Base-by-base conservation (phyloP, 495 filamentous ascomycete species). In the Aspergillus sparsus region DNA sequence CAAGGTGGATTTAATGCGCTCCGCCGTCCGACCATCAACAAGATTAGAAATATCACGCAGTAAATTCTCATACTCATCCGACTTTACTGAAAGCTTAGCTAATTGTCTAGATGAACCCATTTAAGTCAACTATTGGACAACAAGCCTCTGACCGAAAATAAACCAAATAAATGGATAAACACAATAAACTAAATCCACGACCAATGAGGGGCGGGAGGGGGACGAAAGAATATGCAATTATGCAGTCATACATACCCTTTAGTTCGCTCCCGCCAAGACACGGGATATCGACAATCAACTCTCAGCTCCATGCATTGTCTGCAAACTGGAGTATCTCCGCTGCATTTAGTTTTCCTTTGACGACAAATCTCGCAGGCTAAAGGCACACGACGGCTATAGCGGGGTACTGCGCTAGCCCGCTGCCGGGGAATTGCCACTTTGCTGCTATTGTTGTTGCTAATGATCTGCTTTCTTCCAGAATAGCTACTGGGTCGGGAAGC, bases 351-450 rank as follows among this genome's bases (percentile, higher is more conserved):
- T 62, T 87, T 87, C 41, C 88, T 78, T 62, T 87, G 82, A 46
- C 88, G 73, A 73, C 88, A 91, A 9, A 87, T 86, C 81, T 88
- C 88, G 64, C 88, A 91, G 9, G 88, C 88, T 51, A 80, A 70
- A 13, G 75, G 75, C 12, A 82, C 79, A 11, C 80, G 75, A 11
- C 71, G 76, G 57, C 64, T 74, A 61, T 73, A 73, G n/a, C 74
- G 74, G 47, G 69, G 71, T 18, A 70, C 63, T 41, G 64, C 56
- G n/a, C 55, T 60, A 9, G 66, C 54, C 13, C 71, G 71, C 45
- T 71, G 67, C 49, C 80, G 75, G 47, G 80, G 80, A 56, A 83
- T 83, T 0, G 80, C 75, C 21, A 83, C 73, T 60, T 83, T 83
- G 3, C n/a, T 62, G 56, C 39, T 49, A 36, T n/a, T 15, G 9